Conservation (phyloP, 1,139 yeast genomes). For the Diutina rugosa region DNA sequence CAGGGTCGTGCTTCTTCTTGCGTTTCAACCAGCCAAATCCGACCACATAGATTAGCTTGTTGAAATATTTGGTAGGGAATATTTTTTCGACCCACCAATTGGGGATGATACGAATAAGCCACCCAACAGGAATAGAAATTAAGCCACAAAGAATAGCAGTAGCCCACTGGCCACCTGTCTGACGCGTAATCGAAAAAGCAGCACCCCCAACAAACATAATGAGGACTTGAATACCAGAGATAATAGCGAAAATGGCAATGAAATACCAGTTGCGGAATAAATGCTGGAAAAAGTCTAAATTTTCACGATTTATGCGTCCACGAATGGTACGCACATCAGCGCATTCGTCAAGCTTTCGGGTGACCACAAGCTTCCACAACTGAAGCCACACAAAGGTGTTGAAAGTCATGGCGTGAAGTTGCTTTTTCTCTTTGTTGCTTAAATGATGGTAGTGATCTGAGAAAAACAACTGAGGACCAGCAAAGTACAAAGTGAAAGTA, state of each 20-base stretch:
- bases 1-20: conserved; percentile 14
- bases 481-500: conserved; percentile 73
- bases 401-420: conserved; percentile 76
- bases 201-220: conserved; percentile 97
- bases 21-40: conserved; percentile 31
- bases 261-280: conserved; percentile 76
- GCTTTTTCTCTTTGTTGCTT: conserved; percentile 35
- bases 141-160: conserved; percentile 78
- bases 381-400: conserved; percentile 97
- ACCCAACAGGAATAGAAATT: conserved; percentile 71
- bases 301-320: conserved; percentile 44
- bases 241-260: conserved; percentile 52
- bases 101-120: conserved; percentile 65
- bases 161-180: conserved; percentile 82
- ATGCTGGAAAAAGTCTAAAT: conserved; percentile 70
- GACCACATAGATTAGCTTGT: conserved; percentile 28
- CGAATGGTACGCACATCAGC: conserved; percentile 47
- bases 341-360: conserved; percentile 86
- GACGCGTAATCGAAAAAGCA: conserved; percentile 73
- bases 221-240: conserved; percentile 72
- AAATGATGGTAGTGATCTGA: conserved; percentile 14
- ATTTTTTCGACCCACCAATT: conserved; percentile 58
- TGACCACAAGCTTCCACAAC: conserved; percentile 83
- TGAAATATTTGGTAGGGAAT: conserved; percentile 56
- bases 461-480: conserved; percentile 52